These are phyloP conservation scores for Zizania palustris DNA, from an alignment of 202 grass and related monocot species.

Conservation along the genomic window DNA sequence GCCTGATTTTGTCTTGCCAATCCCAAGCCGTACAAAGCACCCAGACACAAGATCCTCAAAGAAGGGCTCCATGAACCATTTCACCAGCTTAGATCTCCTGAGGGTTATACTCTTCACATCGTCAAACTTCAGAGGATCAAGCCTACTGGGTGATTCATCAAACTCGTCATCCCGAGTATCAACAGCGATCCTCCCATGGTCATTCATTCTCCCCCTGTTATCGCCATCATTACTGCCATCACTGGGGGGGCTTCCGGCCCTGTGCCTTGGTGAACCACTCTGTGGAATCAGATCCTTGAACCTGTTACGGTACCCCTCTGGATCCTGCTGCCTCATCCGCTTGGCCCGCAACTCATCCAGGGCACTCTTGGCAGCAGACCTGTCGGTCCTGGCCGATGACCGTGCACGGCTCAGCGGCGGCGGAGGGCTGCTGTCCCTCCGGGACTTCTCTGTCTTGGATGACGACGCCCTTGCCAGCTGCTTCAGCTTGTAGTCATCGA, in stretches of 20 bases:
- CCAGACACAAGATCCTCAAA: conserved; percentile 78
- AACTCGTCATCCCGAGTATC: conserved; percentile 75
- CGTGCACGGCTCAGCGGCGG: conserved; percentile 40
- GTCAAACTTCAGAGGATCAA: conserved; percentile 74
- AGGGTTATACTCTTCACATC: conserved; percentile 84
- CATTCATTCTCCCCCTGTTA: conserved; percentile 52
- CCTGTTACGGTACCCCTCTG: conserved; percentile 61
- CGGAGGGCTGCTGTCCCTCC: conserved; percentile 61
- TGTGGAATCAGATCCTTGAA: conserved; percentile 43
- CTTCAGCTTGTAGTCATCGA: conserved; percentile 73
- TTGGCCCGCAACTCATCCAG: conserved; percentile 71
- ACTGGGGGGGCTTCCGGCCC: conserved; percentile 55
- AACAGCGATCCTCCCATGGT: conserved; percentile 44
- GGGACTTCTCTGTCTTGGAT: conserved; percentile 45
- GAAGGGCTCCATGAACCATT: conserved; percentile 99
- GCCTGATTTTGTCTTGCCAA: conserved; percentile 74
- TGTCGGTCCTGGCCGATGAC: conserved; percentile 55
- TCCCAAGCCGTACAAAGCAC: conserved; percentile 84
- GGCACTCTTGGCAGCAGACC: conserved; percentile 59
- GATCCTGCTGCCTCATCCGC: conserved; percentile 67
- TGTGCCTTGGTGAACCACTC: conserved; percentile 44
- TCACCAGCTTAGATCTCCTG: conserved; percentile 75
- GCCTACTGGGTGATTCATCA: conserved; percentile 68
- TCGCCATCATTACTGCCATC: conserved; percentile 57
- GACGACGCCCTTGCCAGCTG: conserved; percentile 58